A percentile compares a stretch with the other conserved stretches of the same genome.
phyloP scores from a whole-genome alignment of 805 yeast genomes.

The Wickerhamiella azyma region DNA sequence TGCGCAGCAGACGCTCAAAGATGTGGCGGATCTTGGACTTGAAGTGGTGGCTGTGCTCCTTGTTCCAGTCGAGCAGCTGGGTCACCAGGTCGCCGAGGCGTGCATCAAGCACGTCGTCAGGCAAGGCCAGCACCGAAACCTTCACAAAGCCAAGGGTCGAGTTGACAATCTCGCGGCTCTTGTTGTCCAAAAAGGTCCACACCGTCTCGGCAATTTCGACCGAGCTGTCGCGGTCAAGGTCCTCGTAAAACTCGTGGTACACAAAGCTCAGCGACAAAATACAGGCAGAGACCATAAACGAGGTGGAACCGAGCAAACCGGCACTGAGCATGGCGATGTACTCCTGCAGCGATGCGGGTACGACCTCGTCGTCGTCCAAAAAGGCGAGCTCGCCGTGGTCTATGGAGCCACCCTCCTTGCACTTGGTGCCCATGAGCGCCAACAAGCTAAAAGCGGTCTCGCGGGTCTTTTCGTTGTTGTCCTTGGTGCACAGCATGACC shows the following conservation, averaged over 20 bases:
- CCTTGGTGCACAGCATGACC: slow-evolving; percentile 80
- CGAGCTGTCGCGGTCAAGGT: slow-evolving; percentile 44
- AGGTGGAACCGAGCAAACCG: slow-evolving; percentile 86
- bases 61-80: slow-evolving; percentile 80
- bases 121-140: slow-evolving; percentile 70
- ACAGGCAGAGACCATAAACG: slow-evolving; percentile 95
- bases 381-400: slow-evolving; percentile 54
- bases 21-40: slow-evolving; percentile 86
- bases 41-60: slow-evolving; percentile 91
- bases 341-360: slow-evolving; percentile 60
- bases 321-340: slow-evolving; percentile 89
- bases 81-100: slow-evolving; percentile 52
- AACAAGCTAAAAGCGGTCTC: slow-evolving; percentile 62
- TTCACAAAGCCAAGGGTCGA: slow-evolving; percentile 90
- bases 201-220: slow-evolving; percentile 73
- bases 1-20: slow-evolving; percentile 77
- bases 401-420: slow-evolving; percentile 53
- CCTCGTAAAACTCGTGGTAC: slow-evolving; percentile 68
- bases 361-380: slow-evolving; percentile 49
- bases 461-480: slow-evolving; percentile 83
- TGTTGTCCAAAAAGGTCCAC: slow-evolving; percentile 78
- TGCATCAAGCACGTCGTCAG: slow-evolving; percentile 57
- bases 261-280: slow-evolving; percentile 81
- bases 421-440: slow-evolving; percentile 65
- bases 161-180: slow-evolving; percentile 85